phyloP scores from a whole-genome alignment of 345 rosid species.

The Citrus hindsii region DNA sequence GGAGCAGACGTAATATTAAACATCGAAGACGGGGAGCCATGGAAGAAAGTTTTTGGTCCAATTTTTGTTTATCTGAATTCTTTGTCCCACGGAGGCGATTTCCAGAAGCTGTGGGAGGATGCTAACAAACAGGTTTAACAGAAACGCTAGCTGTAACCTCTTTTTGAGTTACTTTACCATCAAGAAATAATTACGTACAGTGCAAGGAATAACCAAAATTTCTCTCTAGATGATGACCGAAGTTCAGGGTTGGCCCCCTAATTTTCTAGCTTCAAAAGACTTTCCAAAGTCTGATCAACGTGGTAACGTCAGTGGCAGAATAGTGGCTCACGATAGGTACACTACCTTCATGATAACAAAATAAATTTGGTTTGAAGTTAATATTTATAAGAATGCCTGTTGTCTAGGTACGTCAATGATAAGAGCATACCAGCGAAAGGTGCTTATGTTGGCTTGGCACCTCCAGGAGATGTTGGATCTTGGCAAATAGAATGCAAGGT shows the following conservation, averaged over 20 bases:
- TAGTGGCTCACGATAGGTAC: conserved; percentile 60
- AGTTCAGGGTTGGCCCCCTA: conserved; percentile 60
- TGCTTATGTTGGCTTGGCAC: conserved; percentile 78
- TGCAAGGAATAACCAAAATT: neutral
- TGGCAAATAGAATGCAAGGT: conserved; percentile 94
- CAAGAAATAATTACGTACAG: neutral
- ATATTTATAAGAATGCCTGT: neutral
- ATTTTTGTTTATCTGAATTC: conserved; percentile 53
- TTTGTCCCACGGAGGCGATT: conserved; percentile 1
- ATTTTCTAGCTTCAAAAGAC: conserved; percentile 56
- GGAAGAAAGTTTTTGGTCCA: conserved; percentile 90
- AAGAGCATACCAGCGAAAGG: conserved; percentile 41
- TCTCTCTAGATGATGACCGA: conserved; percentile 36
- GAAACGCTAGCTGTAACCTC: neutral
- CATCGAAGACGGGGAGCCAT: conserved; percentile 46
- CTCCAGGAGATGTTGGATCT: conserved; percentile 81
- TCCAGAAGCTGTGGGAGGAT: conserved; percentile 48
- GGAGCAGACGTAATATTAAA: conserved; percentile 65
- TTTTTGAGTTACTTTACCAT: neutral
- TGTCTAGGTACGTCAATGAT: conserved; percentile 28
- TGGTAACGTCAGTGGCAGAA: conserved; percentile 41
- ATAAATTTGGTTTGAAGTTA: neutral
- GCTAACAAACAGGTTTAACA: conserved; percentile 54
- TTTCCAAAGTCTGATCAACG: conserved; percentile 45
- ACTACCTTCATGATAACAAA: neutral